Percentiles rank a stretch among this genome's conserved stretches.
phyloP scores from a whole-genome alignment of 2,329 filamentous ascomycete species.

The Colletotrichum musicola region DNA sequence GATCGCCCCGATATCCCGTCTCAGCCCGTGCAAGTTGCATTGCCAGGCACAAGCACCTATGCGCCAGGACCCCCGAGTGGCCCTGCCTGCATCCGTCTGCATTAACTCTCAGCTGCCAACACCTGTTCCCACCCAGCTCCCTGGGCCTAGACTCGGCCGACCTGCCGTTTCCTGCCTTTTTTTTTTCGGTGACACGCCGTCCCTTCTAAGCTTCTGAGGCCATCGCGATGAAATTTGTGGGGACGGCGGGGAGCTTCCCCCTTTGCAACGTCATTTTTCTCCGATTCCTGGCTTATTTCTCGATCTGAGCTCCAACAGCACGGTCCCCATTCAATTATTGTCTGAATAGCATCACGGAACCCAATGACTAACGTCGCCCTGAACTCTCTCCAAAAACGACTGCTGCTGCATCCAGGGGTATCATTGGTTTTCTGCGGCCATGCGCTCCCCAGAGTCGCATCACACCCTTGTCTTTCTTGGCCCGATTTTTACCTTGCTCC shows the following conservation, averaged over 20 bases:
- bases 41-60: neutral
- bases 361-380: constrained; percentile 30
- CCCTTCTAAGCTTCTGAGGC: constrained; percentile 23
- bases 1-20: constrained; percentile 1
- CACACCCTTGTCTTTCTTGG: constrained; percentile 25
- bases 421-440: constrained; percentile 36
- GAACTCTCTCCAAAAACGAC: constrained; percentile 18
- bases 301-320: constrained; percentile 29
- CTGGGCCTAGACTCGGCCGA: constrained; percentile 30
- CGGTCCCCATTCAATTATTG: constrained; percentile 29
- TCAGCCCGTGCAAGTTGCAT: neutral
- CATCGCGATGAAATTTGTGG: constrained; percentile 37
- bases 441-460: constrained; percentile 25
- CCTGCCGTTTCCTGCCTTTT: constrained; percentile 22
- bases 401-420: constrained; percentile 28
- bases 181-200: constrained; percentile 22
- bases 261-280: constrained; percentile 33
- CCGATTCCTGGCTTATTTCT: constrained; percentile 35
- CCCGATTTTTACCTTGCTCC: constrained; percentile 61
- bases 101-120: constrained; percentile 15
- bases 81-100: neutral
- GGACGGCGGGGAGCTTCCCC: constrained; percentile 22
- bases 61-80: neutral
- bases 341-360: constrained; percentile 37
- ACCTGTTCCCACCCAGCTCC: constrained; percentile 5